Percentiles rank a stretch among this genome's conserved stretches.
phyloP scores from a whole-genome alignment of 2,329 filamentous ascomycete species.

The Phoma sp. region DNA sequence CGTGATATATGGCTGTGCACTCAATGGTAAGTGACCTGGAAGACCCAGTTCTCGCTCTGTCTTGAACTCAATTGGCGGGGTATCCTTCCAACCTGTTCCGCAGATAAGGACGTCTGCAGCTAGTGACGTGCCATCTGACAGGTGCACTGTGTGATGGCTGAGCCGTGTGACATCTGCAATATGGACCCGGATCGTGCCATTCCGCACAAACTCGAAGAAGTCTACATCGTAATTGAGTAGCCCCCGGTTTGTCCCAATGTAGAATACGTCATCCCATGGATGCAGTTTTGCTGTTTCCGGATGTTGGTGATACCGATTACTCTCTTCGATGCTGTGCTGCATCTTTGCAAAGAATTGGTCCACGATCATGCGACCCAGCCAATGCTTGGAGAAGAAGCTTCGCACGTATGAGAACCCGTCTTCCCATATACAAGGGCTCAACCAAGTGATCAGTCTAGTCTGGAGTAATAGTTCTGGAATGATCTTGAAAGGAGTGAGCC shows the following conservation, averaged over 20 bases:
- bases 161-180: conserved; percentile 61
- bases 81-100: conserved; percentile 63
- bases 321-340: conserved; percentile 56
- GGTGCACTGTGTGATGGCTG: conserved; percentile 53
- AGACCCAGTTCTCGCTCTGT: conserved; percentile 33
- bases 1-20: conserved; percentile 15
- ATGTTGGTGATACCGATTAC: conserved; percentile 54
- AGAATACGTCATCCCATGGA: conserved; percentile 54
- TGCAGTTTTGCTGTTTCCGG: conserved; percentile 50
- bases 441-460: conserved; percentile 72
- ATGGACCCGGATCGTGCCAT: conserved; percentile 61
- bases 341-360: conserved; percentile 63
- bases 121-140: conserved; percentile 55
- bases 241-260: conserved; percentile 61
- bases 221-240: conserved; percentile 65
- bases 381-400: conserved; percentile 62
- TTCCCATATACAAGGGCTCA: conserved; percentile 75
- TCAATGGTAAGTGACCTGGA: conserved; percentile 21
- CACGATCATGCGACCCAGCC: conserved; percentile 62
- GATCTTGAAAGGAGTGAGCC: conserved; percentile 69
- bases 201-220: conserved; percentile 62
- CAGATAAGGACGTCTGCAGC: conserved; percentile 59
- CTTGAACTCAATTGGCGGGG: conserved; percentile 60
- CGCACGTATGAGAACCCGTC: conserved; percentile 66
- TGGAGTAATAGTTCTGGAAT: conserved; percentile 70